These are phyloP conservation scores for Stachybotrys echinatus DNA, from an alignment of 2,329 filamentous ascomycete species.

Conservation along the genomic window DNA sequence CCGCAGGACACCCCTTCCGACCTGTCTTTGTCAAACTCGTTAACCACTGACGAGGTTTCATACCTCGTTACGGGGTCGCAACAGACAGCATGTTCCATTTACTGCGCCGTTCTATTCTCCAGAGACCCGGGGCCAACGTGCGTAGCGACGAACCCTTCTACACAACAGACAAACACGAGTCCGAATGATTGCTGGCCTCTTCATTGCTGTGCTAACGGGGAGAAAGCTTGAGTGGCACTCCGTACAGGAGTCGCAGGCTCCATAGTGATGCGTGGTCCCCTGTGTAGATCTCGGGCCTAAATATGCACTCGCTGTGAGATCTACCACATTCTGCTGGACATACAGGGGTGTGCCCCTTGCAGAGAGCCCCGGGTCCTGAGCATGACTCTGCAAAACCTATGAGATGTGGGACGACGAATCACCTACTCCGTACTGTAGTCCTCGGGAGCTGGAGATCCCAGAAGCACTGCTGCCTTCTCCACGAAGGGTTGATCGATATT, in stretches of 20 bases:
- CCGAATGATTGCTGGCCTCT: no score
- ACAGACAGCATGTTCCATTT: background rate
- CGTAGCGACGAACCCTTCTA: background rate
- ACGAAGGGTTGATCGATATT: background rate
- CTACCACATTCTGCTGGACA: background rate
- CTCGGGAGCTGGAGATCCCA: background rate
- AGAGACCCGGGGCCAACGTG: background rate
- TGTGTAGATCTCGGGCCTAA: background rate
- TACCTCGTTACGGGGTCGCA: background rate
- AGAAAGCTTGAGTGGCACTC: no score
- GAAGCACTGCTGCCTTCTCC: background rate
- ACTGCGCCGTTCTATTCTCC: background rate
- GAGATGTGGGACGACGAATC: background rate
- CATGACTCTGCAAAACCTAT: background rate
- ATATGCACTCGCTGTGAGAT: background rate
- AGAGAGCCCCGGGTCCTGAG: background rate
- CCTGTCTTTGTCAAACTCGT: background rate
- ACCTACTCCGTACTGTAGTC: no score
- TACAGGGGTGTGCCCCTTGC: background rate
- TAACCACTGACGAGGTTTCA: background rate
- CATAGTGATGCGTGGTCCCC: background rate
- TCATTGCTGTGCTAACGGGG: no score
- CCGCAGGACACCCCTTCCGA: background rate
- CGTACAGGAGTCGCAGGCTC: no score
- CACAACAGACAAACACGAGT: no score